Conservation (phyloP, 192 early-diverging fungal genomes). For the Rhizoclosmatium sp. region DNA sequence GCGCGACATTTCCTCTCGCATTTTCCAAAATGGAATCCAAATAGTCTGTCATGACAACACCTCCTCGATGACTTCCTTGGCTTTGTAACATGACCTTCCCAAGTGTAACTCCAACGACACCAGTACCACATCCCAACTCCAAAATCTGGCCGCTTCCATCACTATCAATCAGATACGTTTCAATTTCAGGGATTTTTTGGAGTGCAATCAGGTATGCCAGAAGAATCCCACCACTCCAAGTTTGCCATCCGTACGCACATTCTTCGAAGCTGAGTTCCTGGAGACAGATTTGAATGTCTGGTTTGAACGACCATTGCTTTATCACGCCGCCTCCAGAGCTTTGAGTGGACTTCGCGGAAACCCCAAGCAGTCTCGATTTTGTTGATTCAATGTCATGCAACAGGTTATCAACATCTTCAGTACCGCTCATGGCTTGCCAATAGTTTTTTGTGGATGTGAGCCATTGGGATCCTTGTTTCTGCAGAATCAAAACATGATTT, state of each 20-base stretch:
- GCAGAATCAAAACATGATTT: background rate
- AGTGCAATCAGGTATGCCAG: slow-evolving; percentile 1
- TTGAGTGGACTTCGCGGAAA: no score
- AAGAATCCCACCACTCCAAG: slow-evolving; percentile 15
- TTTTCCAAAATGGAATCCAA: slow-evolving; percentile 6
- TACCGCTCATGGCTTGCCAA: background rate
- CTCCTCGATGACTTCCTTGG: no score
- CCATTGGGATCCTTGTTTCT: slow-evolving; percentile 9
- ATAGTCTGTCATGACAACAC: slow-evolving; percentile 26
- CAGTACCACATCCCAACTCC: slow-evolving; percentile 10
- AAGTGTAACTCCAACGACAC: background rate
- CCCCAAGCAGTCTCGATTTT: no score
- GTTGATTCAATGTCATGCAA: no score
- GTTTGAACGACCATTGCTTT: background rate
- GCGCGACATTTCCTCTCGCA: background rate
- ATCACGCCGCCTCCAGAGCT: background rate
- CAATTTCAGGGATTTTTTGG: background rate
- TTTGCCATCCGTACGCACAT: slow-evolving; percentile 17
- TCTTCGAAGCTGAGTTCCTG: slow-evolving; percentile 9
- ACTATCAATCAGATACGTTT: background rate
- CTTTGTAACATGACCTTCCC: background rate
- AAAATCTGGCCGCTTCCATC: background rate
- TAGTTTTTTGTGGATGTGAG: background rate
- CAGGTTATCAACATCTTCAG: no score
- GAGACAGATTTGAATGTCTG: background rate